A percentile compares a stretch with the other conserved stretches of the same genome.
Conservation (phyloP, 805 yeast genomes). For the Cyberlindnera misumaiensis region DNA sequence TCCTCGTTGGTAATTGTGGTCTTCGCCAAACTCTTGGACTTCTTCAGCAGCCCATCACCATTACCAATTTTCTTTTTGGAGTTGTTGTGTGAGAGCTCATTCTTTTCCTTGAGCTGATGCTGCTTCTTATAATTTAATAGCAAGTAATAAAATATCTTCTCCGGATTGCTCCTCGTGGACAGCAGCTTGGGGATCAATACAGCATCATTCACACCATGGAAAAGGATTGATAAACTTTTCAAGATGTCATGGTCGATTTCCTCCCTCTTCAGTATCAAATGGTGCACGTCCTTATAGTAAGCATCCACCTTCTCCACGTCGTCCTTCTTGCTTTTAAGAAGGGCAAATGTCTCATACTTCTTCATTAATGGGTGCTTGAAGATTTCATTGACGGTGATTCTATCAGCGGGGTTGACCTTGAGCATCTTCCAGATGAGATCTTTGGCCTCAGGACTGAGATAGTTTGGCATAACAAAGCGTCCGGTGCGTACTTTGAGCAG, state of each 20-base stretch:
- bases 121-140: slow-evolving; percentile 68
- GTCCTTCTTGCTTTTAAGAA: slow-evolving; percentile 24
- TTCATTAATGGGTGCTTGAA: slow-evolving; percentile 73
- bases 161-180: slow-evolving; percentile 56
- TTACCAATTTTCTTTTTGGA: slow-evolving; percentile 23
- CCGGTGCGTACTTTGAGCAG: slow-evolving; percentile 90
- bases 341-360: slow-evolving; percentile 51
- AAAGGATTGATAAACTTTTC: slow-evolving; percentile 67
- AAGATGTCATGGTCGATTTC: slow-evolving; percentile 65
- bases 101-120: slow-evolving; percentile 30
- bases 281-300: slow-evolving; percentile 33
- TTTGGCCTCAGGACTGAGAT: slow-evolving; percentile 75
- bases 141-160: slow-evolving; percentile 74
- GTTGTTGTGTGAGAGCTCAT: slow-evolving; percentile 12
- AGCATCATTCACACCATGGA: slow-evolving; percentile 67
- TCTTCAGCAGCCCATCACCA: slow-evolving; percentile 30
- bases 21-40: slow-evolving; percentile 34
- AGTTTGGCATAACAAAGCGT: slow-evolving; percentile 72
- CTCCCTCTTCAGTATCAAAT: slow-evolving; percentile 29
- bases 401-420: slow-evolving; percentile 68
- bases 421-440: slow-evolving; percentile 80
- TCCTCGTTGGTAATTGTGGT: slow-evolving; percentile 31
- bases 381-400: slow-evolving; percentile 76
- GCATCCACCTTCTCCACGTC: slow-evolving; percentile 26
- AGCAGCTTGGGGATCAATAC: slow-evolving; percentile 47